phyloP scores from a whole-genome alignment of 768 basidiomycete genomes.

The Leccinum variicolor region DNA sequence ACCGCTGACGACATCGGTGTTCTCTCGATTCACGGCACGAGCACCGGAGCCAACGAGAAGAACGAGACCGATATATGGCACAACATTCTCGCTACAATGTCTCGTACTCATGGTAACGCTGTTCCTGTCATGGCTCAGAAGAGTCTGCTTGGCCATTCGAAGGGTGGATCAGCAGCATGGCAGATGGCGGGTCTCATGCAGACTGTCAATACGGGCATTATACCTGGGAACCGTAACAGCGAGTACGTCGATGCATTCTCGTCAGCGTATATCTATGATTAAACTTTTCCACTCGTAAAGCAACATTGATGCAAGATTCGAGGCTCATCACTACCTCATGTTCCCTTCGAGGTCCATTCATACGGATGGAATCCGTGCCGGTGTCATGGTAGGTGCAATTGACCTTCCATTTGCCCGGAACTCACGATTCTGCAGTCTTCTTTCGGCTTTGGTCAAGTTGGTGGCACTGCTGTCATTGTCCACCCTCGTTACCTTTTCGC shows the following conservation, averaged over 20 bases:
- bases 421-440: constrained; percentile 56
- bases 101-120: constrained; percentile 92
- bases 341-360: constrained; percentile 97
- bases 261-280: not conserved
- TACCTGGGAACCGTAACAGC: constrained; percentile 95
- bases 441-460: constrained; percentile 98
- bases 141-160: constrained; percentile 94
- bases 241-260: constrained; percentile 59
- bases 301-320: constrained; percentile 92
- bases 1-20: constrained; percentile 91
- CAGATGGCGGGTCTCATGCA: constrained; percentile 92
- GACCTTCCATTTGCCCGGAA: not conserved
- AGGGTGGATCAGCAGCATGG: constrained; percentile 99
- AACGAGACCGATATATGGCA: constrained; percentile 99
- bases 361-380: constrained; percentile 88
- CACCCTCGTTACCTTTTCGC: constrained; percentile 92
- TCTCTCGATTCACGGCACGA: constrained; percentile 86
- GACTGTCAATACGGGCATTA: constrained; percentile 75
- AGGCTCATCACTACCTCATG: constrained; percentile 85
- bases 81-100: constrained; percentile 84
- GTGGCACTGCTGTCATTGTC: constrained; percentile 83
- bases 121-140: constrained; percentile 97
- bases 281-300: constrained; percentile 34
- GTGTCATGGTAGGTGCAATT: constrained; percentile 66
- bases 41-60: constrained; percentile 89